A percentile compares a stretch with the other conserved stretches of the same genome.
Evolutionary conservation across 1,139 yeast species (phyloP).

Genomic region (Pichia sp.): DNA sequence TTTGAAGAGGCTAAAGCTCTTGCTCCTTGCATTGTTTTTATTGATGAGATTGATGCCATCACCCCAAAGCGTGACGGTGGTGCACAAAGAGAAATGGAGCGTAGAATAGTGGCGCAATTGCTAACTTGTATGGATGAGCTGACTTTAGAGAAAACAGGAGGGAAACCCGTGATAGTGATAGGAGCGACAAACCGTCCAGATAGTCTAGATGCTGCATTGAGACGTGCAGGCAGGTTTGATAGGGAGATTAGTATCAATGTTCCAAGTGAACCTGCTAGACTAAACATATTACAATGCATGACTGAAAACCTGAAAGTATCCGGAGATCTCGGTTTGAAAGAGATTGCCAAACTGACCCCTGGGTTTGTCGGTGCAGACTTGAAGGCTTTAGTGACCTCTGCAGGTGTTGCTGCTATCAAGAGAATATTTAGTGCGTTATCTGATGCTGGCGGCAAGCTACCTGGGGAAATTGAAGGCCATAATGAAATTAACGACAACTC

Average conservation of each 20-base stretch:
- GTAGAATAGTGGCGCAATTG: conserved; percentile 92
- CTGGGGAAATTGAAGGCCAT: conserved; percentile 18
- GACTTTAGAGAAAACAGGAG: conserved; percentile 80
- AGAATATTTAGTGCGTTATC: conserved; percentile 55
- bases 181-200: conserved; percentile 99
- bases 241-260: conserved; percentile 83
- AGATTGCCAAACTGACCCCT: conserved; percentile 88
- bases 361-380: conserved; percentile 98
- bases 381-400: conserved; percentile 89
- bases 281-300: conserved; percentile 72
- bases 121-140: conserved; percentile 92
- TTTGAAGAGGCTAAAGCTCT: conserved; percentile 87
- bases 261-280: conserved; percentile 82
- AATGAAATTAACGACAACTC: conserved; percentile 13
- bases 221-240: conserved; percentile 97
- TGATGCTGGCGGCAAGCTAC: conserved; percentile 15
- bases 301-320: conserved; percentile 60
- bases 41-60: conserved; percentile 96
- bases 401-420: conserved; percentile 92
- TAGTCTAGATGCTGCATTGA: conserved; percentile 92
- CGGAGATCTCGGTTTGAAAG: conserved; percentile 66
- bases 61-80: conserved; percentile 98
- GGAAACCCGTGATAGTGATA: conserved; percentile 92
- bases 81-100: conserved; percentile 97
- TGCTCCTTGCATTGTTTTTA: conserved; percentile 90